Conservation (phyloP, 768 basidiomycete genomes). For the Mycena indigotica region DNA sequence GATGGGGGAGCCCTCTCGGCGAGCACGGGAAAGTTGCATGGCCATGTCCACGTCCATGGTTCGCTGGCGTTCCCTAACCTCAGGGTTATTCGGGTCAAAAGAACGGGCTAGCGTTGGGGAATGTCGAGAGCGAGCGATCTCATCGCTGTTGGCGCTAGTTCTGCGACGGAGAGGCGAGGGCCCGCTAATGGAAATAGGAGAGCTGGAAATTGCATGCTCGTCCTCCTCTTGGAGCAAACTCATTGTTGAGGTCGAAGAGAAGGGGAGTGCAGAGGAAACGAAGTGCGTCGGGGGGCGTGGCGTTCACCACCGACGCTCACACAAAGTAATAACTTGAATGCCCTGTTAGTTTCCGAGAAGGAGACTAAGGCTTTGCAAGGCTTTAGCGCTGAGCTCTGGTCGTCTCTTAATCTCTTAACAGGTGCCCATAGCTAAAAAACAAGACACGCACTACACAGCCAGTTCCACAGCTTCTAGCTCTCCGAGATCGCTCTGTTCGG, state of each 20-base stretch:
- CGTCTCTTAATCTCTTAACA: too few species aligned
- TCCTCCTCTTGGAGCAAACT: background rate
- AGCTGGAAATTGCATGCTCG: conserved; percentile 18
- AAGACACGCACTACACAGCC: too few species aligned
- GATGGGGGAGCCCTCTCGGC: conserved; percentile 51
- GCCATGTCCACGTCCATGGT: conserved; percentile 96
- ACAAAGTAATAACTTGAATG: too few species aligned
- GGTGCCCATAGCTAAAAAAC: too few species aligned
- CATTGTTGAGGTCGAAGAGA: background rate
- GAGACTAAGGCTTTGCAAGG: too few species aligned
- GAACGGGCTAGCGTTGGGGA: conserved; percentile 67
- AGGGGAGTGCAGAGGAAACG: too few species aligned
- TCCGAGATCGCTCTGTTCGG: too few species aligned
- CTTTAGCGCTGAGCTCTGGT: too few species aligned
- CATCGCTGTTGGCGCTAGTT: conserved; percentile 40
- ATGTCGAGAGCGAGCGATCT: conserved; percentile 46
- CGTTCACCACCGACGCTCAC: too few species aligned
- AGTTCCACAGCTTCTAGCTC: too few species aligned
- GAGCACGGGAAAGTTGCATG: conserved; percentile 72
- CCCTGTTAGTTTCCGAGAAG: too few species aligned
- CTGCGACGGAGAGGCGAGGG: conserved; percentile 45
- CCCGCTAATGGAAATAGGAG: conserved; percentile 45
- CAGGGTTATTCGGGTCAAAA: conserved; percentile 69
- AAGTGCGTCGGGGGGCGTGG: too few species aligned
- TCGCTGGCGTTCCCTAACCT: conserved; percentile 82